Conservation (phyloP, 2,329 filamentous ascomycete species). For the Pseudodiploospora longispora region DNA sequence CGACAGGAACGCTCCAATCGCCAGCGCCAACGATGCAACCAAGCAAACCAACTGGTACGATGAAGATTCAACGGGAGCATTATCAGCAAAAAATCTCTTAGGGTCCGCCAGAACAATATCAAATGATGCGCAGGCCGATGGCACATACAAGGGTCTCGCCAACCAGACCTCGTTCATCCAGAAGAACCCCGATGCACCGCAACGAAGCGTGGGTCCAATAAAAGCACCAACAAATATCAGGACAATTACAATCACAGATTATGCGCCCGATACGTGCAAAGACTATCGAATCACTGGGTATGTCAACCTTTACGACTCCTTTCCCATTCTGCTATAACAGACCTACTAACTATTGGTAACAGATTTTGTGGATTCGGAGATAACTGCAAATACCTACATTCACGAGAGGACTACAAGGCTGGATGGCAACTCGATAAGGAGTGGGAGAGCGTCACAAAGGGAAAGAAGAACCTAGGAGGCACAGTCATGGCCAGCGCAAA, state of each 20-base stretch:
- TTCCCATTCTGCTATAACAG: background rate
- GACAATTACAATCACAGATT: constrained; percentile 85
- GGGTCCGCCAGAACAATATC: constrained; percentile 42
- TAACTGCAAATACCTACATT: constrained; percentile 67
- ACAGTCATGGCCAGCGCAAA: constrained; percentile 55
- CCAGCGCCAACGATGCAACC: constrained; percentile 75
- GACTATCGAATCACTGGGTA: constrained; percentile 48
- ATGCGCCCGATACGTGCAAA: constrained; percentile 88
- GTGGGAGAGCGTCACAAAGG: constrained; percentile 80
- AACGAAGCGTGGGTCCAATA: constrained; percentile 68
- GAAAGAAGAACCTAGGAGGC: constrained; percentile 53
- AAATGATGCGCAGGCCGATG: constrained; percentile 39
- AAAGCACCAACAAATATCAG: constrained; percentile 86
- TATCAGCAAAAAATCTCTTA: constrained; percentile 46
- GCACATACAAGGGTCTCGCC: constrained; percentile 69
- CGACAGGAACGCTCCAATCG: constrained; percentile 54
- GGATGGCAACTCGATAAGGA: constrained; percentile 94
- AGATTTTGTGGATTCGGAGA: constrained; percentile 31
- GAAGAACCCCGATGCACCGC: constrained; percentile 68
- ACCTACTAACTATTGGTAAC: background rate
- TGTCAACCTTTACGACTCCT: background rate
- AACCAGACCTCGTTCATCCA: constrained; percentile 68
- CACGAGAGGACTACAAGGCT: constrained; percentile 71
- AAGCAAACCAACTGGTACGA: constrained; percentile 88
- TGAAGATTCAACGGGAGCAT: constrained; percentile 47